A percentile compares a stretch with the other conserved stretches of the same genome.
These are phyloP conservation scores for barrel medic (Medicago truncatula) DNA, from an alignment of 306 rosid genomes.

Conservation along the genomic window DNA sequence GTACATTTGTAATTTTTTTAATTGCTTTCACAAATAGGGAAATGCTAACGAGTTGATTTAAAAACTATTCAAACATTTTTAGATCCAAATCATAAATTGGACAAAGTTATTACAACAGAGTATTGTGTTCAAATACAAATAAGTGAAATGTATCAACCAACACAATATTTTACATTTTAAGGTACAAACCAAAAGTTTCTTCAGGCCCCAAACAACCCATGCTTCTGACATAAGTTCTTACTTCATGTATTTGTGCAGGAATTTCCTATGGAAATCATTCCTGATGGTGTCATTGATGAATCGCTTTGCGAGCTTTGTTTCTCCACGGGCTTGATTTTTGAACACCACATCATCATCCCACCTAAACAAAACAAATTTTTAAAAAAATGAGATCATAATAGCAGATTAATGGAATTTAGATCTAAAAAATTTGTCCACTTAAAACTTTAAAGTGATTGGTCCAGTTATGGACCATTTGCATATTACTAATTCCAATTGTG, in stretches of 20 bases:
- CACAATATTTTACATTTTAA: slow-evolving; percentile 27
- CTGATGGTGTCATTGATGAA: slow-evolving; percentile 93
- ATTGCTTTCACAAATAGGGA: no score
- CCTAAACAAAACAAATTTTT: slow-evolving; percentile 43
- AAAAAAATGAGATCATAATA: neutral
- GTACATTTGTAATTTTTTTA: no score
- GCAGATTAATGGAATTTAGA: neutral
- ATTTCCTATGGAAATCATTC: slow-evolving; percentile 92
- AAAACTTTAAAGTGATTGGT: neutral
- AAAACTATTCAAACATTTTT: neutral
- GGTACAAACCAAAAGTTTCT: slow-evolving; percentile 32
- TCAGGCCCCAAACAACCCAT: slow-evolving; percentile 10
- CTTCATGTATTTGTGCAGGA: slow-evolving; percentile 93
- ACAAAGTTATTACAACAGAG: slow-evolving; percentile 23
- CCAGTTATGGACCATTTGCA: neutral
- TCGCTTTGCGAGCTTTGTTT: slow-evolving; percentile 84
- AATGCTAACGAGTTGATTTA: no score
- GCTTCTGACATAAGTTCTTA: slow-evolving; percentile 36
- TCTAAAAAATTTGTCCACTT: neutral
- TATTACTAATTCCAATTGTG: neutral
- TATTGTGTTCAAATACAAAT: slow-evolving; percentile 20
- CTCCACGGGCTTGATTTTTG: slow-evolving; percentile 94
- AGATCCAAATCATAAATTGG: slow-evolving; percentile 14
- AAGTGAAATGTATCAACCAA: slow-evolving; percentile 17
- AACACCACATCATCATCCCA: slow-evolving; percentile 97